These are phyloP conservation scores for Shiraia sp. DNA, from an alignment of 2,329 filamentous ascomycete species.

Conservation along the genomic window DNA sequence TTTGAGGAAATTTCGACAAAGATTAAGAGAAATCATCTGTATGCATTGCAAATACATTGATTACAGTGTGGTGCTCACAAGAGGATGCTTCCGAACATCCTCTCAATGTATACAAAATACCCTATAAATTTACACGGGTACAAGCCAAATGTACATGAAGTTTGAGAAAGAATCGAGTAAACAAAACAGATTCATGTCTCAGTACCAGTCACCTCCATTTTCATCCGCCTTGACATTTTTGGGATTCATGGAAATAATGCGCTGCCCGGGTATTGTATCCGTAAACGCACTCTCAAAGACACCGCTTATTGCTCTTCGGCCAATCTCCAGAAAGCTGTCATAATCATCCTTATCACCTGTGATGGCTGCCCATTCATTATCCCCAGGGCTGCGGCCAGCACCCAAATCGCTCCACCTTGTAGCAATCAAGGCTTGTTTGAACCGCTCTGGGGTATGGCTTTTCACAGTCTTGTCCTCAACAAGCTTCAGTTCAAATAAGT, in stretches of 20 bases:
- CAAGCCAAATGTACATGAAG: too few relatives aligned
- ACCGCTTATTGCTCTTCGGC: slow-evolving; percentile 60
- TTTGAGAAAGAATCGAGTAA: too few relatives aligned
- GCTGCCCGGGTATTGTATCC: slow-evolving; percentile 60
- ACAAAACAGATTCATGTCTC: too few relatives aligned
- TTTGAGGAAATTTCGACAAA: too few relatives aligned
- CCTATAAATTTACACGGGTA: too few relatives aligned
- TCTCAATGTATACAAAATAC: too few relatives aligned
- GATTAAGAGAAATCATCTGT: too few relatives aligned
- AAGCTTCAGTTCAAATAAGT: slow-evolving; percentile 63
- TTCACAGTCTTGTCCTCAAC: slow-evolving; percentile 55
- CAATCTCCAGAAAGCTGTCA: slow-evolving; percentile 59
- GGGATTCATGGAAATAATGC: slow-evolving; percentile 63
- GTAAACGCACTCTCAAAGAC: slow-evolving; percentile 62
- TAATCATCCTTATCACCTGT: slow-evolving; percentile 48
- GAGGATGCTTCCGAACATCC: too few relatives aligned
- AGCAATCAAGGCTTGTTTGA: slow-evolving; percentile 64
- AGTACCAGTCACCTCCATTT: slow-evolving; percentile 63
- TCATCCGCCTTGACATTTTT: slow-evolving; percentile 58
- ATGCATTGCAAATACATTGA: too few relatives aligned
- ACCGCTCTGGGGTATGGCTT: slow-evolving; percentile 49
- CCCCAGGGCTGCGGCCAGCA: slow-evolving; percentile 52
- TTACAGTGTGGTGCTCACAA: too few relatives aligned
- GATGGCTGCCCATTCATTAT: slow-evolving; percentile 59
- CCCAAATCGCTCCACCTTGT: slow-evolving; percentile 67